Conservation (phyloP, 441 rosid species). For the Arabidopsis lyrata region DNA sequence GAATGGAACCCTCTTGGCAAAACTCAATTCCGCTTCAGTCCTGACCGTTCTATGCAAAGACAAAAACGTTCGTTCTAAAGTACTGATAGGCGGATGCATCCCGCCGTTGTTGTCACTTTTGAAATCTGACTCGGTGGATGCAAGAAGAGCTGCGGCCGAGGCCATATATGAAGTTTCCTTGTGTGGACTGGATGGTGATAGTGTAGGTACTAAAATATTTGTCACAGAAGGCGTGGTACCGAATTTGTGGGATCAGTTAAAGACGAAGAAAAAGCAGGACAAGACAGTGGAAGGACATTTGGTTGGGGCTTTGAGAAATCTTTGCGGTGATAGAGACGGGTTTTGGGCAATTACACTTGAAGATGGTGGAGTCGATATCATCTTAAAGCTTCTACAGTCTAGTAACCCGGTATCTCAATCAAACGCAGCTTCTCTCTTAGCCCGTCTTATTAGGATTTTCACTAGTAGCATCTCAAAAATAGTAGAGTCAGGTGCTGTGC, state of each 20-base stretch:
- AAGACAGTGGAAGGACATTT: conserved; percentile 81
- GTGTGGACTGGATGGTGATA: conserved; percentile 79
- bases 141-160: conserved; percentile 84
- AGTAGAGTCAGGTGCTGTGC: conserved; percentile 78
- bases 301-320: conserved; percentile 89
- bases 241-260: conserved; percentile 78
- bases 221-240: conserved; percentile 88
- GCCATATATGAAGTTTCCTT: conserved; percentile 87
- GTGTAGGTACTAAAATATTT: conserved; percentile 85
- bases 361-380: conserved; percentile 79
- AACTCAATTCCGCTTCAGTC: conserved; percentile 75
- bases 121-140: conserved; percentile 74
- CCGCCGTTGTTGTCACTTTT: conserved; percentile 86
- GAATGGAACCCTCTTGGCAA: conserved; percentile 69
- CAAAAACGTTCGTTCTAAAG: conserved; percentile 74
- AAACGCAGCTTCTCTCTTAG: conserved; percentile 94
- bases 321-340: conserved; percentile 76
- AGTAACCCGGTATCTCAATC: conserved; percentile 79
- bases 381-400: conserved; percentile 79
- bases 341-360: conserved; percentile 79
- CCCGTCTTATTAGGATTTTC: conserved; percentile 73
- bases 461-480: conserved; percentile 68
- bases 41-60: conserved; percentile 79
- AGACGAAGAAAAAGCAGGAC: conserved; percentile 67
- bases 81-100: conserved; percentile 91